Percentiles rank a stretch among this genome's conserved stretches.
These are phyloP conservation scores for Heterobasidion annosum DNA, from an alignment of 1,284 basidiomycete species.

Conservation along the genomic window DNA sequence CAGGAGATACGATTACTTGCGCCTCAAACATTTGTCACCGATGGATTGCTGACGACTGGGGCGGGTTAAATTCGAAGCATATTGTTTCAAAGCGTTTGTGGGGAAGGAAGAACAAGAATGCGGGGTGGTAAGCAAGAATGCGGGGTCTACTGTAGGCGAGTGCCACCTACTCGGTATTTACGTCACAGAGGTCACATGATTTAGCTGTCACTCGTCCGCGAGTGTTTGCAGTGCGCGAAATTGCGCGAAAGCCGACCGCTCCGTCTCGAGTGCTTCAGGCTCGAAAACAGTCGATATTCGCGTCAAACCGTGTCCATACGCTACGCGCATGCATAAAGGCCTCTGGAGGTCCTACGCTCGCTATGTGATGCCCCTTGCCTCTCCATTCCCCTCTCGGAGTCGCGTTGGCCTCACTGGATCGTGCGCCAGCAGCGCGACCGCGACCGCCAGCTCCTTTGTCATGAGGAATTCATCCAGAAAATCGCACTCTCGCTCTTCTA, in stretches of 20 bases:
- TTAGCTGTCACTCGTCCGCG: background rate
- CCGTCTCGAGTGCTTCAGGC: too few species aligned
- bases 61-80: too few species aligned
- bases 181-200: background rate
- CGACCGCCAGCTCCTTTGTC: background rate
- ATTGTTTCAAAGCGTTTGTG: background rate
- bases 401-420: background rate
- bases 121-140: background rate
- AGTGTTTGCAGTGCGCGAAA: background rate
- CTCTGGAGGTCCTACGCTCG: constrained; percentile 23
- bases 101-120: background rate
- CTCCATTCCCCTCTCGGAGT: constrained; percentile 1
- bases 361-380: constrained; percentile 33
- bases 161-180: background rate
- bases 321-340: constrained; percentile 42
- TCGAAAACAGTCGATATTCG: too few species aligned
- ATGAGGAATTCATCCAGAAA: background rate
- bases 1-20: too few species aligned
- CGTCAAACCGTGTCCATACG: background rate
- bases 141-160: background rate
- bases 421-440: background rate
- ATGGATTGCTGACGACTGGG: too few species aligned
- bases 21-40: too few species aligned
- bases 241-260: too few species aligned
- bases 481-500: background rate